Evolutionary conservation across 1,139 yeast species (phyloP).

Genomic region (Yamadazyma oceani): DNA sequence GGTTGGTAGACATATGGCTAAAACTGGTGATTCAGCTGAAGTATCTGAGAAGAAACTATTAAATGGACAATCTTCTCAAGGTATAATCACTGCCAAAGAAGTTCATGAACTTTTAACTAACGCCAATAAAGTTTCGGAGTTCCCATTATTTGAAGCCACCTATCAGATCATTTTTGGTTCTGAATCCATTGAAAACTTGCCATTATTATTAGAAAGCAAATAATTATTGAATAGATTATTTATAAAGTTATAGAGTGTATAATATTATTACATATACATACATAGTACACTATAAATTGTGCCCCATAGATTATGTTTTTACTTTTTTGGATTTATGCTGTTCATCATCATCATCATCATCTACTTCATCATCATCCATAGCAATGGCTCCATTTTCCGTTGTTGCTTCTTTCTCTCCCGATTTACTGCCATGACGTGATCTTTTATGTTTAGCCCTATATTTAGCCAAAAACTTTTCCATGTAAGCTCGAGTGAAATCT

Average conservation of each 20-base stretch:
- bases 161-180: conserved; percentile 46
- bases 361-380: not conserved
- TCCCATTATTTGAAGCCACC: conserved; percentile 50
- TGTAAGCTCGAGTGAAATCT: conserved; percentile 60
- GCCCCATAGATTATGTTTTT: conserved; percentile 3
- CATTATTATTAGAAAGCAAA: conserved; percentile 32
- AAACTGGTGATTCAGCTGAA: conserved; percentile 43
- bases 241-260: conserved; percentile 9
- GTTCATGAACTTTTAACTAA: conserved; percentile 46
- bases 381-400: not conserved
- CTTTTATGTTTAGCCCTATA: conserved; percentile 42
- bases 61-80: conserved; percentile 53
- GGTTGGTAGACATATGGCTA: conserved; percentile 49
- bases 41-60: conserved; percentile 47
- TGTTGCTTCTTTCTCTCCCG: conserved; percentile 1
- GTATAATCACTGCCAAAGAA: conserved; percentile 48
- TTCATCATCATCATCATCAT: conserved; percentile 5
- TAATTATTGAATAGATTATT: not conserved
- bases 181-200: conserved; percentile 45
- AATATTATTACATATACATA: conserved; percentile 2
- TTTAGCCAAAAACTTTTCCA: conserved; percentile 70
- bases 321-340: conserved; percentile 7
- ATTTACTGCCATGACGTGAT: conserved; percentile 12
- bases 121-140: conserved; percentile 33
- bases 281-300: no score